Conservation (phyloP, 2,329 filamentous ascomycete species). For the Cladosporium sphaerospermum region DNA sequence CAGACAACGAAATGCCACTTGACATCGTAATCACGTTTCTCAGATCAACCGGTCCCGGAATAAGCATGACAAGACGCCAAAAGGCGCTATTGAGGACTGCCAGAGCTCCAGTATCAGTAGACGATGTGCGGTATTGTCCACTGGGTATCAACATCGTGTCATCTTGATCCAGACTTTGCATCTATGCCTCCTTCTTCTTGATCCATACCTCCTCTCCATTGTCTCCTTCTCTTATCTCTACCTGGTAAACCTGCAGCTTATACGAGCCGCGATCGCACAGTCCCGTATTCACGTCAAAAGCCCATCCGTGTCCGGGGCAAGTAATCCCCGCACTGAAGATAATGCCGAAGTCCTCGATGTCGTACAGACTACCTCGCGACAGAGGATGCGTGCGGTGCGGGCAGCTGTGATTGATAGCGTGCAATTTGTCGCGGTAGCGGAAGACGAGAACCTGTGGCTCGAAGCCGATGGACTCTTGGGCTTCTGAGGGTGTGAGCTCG, state of each 20-base stretch:
- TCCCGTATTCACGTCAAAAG: slow-evolving; percentile 62
- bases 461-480: slow-evolving; percentile 26
- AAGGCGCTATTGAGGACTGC: too few species aligned
- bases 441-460: slow-evolving; percentile 61
- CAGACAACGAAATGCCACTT: too few species aligned
- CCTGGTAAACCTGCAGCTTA: slow-evolving; percentile 57
- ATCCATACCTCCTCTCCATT: slow-evolving; percentile 27
- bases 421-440: slow-evolving; percentile 56
- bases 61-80: too few species aligned
- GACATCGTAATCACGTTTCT: too few species aligned
- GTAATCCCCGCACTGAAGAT: slow-evolving; percentile 56
- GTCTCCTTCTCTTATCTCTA: slow-evolving; percentile 40
- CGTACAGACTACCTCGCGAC: slow-evolving; percentile 56
- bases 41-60: too few species aligned
- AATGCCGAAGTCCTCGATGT: slow-evolving; percentile 68
- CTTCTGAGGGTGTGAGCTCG: slow-evolving; percentile 38
- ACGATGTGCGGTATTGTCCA: too few species aligned
- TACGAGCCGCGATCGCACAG: slow-evolving; percentile 57
- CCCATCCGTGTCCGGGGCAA: slow-evolving; percentile 66
- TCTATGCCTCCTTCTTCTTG: slow-evolving; percentile 25
- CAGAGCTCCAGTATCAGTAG: too few species aligned
- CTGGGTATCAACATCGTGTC: not conserved
- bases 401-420: slow-evolving; percentile 66
- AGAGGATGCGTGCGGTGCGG: slow-evolving; percentile 63
- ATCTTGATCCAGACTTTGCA: too few species aligned